phyloP scores from a whole-genome alignment of 2,329 filamentous ascomycete species.

The Hortaea werneckii region DNA sequence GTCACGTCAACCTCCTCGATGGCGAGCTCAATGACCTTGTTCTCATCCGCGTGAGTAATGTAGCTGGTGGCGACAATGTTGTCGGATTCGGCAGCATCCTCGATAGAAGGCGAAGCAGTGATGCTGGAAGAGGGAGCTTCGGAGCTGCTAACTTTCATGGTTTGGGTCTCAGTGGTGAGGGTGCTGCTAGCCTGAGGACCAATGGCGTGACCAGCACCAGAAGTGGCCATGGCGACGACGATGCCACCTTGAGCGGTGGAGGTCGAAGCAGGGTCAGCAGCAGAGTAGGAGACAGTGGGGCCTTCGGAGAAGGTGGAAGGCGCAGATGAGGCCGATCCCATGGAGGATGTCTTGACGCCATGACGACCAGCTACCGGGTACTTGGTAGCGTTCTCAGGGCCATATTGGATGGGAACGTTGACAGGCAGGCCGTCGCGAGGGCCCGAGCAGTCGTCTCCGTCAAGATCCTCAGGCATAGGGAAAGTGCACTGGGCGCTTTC shows the following conservation, averaged over 20 bases:
- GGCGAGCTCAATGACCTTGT: conserved; percentile 35
- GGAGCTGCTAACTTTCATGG: neutral
- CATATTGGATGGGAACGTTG: conserved; percentile 40
- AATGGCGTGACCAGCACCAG: neutral
- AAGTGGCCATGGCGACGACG: conserved; percentile 7
- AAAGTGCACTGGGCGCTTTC: conserved; percentile 53
- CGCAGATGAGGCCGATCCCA: conserved; percentile 5
- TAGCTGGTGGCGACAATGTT: conserved; percentile 29
- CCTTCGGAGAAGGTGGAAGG: conserved; percentile 7
- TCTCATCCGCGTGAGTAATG: conserved; percentile 33
- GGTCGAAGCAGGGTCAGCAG: conserved; percentile 15
- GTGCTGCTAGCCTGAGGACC: neutral
- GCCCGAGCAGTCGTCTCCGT: conserved; percentile 50
- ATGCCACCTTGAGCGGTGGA: conserved; percentile 16
- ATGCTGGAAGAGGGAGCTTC: neutral
- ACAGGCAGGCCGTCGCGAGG: conserved; percentile 56
- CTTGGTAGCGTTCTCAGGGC: conserved; percentile 31
- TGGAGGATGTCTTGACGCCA: conserved; percentile 9
- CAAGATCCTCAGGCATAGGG: conserved; percentile 44
- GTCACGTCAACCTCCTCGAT: conserved; percentile 35
- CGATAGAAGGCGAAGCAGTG: conserved; percentile 18
- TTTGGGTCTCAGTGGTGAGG: neutral
- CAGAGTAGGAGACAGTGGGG: conserved; percentile 14
- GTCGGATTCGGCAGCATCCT: neutral
- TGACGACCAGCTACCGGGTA: conserved; percentile 20